Percentiles rank a stretch among this genome's conserved stretches.
Conservation (phyloP, 805 yeast species). For the Candida maesae region DNA sequence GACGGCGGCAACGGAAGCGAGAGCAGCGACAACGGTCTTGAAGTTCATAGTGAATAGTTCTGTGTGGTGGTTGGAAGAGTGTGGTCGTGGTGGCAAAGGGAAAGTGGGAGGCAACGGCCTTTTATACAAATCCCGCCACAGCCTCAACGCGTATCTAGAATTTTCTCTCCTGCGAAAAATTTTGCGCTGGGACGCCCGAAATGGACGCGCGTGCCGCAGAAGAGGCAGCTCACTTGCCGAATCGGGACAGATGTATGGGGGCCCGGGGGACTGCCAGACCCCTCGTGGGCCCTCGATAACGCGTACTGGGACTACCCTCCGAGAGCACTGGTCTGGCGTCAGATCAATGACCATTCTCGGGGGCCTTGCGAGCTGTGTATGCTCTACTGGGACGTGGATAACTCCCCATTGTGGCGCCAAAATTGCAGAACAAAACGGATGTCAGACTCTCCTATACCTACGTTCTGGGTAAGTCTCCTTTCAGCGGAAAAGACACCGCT, state of each 20-base stretch:
- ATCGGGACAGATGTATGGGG: not conserved
- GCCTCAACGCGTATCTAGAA: constrained; percentile 15
- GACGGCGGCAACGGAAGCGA: constrained; percentile 68
- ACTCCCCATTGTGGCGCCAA: too few relatives aligned
- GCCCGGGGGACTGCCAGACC: constrained; percentile 2
- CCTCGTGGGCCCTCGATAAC: not conserved
- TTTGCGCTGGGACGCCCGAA: constrained; percentile 1
- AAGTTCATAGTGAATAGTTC: constrained; percentile 55
- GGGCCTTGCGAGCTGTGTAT: too few relatives aligned
- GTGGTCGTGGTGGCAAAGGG: constrained; percentile 1
- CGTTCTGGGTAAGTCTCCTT: too few relatives aligned
- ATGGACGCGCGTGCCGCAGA: constrained; percentile 11
- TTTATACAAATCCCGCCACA: constrained; percentile 15
- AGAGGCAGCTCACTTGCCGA: constrained; percentile 6
- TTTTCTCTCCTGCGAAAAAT: constrained; percentile 8
- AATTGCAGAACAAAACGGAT: too few relatives aligned
- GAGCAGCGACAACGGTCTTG: constrained; percentile 61
- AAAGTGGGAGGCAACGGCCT: constrained; percentile 4
- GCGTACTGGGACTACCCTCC: not conserved
- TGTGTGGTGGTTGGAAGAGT: constrained; percentile 3
- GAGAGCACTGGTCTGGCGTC: not conserved
- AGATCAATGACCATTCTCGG: too few relatives aligned
- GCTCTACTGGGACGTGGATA: too few relatives aligned
- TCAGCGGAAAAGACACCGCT: too few relatives aligned
- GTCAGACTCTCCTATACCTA: too few relatives aligned